A percentile compares a stretch with the other conserved stretches of the same genome.
These are phyloP conservation scores for Fusarium irregulare DNA, from an alignment of 2,329 filamentous ascomycete species.

Conservation along the genomic window DNA sequence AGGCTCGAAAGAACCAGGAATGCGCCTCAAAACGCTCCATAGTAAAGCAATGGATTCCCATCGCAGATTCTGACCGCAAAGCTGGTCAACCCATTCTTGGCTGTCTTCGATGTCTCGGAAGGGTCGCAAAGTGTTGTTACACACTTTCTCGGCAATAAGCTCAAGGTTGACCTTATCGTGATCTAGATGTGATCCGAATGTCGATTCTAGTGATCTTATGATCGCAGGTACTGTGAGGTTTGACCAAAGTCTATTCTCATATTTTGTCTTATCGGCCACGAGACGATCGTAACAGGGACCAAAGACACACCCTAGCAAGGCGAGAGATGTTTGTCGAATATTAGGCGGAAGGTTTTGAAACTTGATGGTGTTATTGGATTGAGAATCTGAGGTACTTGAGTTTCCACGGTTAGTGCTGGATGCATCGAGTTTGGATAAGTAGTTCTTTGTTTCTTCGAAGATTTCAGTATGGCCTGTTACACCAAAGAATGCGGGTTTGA, in stretches of 20 bases:
- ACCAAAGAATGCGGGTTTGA: slow-evolving; percentile 8
- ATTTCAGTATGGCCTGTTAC: slow-evolving; percentile 1
- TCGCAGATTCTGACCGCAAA: slow-evolving; percentile 1
- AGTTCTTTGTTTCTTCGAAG: slow-evolving; percentile 15
- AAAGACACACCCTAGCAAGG: background rate
- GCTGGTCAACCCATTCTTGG: slow-evolving; percentile 2
- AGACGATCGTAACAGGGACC: background rate
- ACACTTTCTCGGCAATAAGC: background rate
- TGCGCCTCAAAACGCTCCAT: slow-evolving; percentile 12
- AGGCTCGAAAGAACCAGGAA: background rate
- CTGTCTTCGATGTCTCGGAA: background rate
- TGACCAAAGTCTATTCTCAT: slow-evolving; percentile 11
- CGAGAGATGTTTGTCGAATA: background rate
- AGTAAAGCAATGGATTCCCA: slow-evolving; percentile 7
- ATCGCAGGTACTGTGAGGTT: slow-evolving; percentile 10
- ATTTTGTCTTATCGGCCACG: background rate
- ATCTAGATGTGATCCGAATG: background rate
- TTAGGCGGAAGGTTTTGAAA: background rate
- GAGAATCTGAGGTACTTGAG: background rate
- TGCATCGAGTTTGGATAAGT: background rate
- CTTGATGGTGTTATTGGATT: background rate
- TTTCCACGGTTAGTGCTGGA: background rate
- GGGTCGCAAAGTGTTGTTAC: background rate
- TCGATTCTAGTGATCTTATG: background rate
- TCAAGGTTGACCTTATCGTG: background rate